Percentiles rank a stretch among this genome's conserved stretches.
phyloP scores from a whole-genome alignment of 2,329 filamentous ascomycete species.

The Diaporthe citriasiana region DNA sequence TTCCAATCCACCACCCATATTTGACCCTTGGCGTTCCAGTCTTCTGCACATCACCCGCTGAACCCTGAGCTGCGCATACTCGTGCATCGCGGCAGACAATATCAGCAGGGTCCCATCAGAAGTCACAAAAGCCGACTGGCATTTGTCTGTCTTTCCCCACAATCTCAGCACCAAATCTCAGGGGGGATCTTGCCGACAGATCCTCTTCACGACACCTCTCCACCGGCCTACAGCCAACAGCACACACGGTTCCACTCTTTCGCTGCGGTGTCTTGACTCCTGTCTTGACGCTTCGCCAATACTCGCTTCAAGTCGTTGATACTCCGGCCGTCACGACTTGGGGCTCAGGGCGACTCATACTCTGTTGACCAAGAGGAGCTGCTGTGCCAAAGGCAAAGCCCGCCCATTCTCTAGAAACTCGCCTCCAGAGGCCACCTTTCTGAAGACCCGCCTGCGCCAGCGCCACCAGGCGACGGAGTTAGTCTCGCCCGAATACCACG shows the following conservation, averaged over 20 bases:
- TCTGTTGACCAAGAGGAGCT: not conserved
- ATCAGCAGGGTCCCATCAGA: slow-evolving; percentile 23
- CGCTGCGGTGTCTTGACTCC: slow-evolving; percentile 10
- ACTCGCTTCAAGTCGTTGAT: slow-evolving; percentile 16
- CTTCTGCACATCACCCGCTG: slow-evolving; percentile 9
- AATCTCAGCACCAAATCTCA: slow-evolving; percentile 38
- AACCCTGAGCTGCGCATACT: slow-evolving; percentile 11
- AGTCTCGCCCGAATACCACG: slow-evolving; percentile 32
- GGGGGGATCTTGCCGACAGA: slow-evolving; percentile 36
- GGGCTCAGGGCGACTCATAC: slow-evolving; percentile 12
- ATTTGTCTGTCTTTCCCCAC: slow-evolving; percentile 30
- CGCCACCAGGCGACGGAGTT: slow-evolving; percentile 24
- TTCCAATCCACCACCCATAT: not conserved
- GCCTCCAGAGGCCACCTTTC: slow-evolving; percentile 14
- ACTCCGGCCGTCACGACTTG: slow-evolving; percentile 23
- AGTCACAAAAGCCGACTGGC: slow-evolving; percentile 31
- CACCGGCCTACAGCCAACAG: slow-evolving; percentile 32
- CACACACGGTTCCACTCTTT: slow-evolving; percentile 33
- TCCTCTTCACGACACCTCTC: slow-evolving; percentile 34
- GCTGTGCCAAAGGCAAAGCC: not conserved
- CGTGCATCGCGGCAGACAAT: not conserved
- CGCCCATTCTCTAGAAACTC: not conserved
- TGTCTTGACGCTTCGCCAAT: slow-evolving; percentile 14
- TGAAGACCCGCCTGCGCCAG: slow-evolving; percentile 12
- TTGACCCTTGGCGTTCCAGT: slow-evolving; percentile 23